phyloP scores from a whole-genome alignment of 805 yeast species.

The Maudiozyma barnettii region DNA sequence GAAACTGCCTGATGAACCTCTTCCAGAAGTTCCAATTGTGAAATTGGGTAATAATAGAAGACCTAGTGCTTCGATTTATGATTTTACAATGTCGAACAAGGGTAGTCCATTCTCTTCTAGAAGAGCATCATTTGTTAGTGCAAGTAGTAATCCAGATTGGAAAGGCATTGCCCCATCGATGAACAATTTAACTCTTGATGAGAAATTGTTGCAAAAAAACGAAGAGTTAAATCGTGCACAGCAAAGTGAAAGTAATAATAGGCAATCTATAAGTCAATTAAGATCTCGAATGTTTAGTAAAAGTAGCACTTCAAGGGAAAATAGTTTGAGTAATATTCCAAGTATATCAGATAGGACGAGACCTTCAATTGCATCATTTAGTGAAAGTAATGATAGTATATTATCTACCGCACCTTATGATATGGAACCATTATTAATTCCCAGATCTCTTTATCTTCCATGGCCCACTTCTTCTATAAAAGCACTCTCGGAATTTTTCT shows the following conservation, averaged over 20 bases:
- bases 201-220: slow-evolving; percentile 12
- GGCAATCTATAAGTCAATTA: not conserved
- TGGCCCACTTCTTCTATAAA: slow-evolving; percentile 50
- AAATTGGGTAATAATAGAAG: slow-evolving; percentile 5
- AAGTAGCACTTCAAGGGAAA: not conserved
- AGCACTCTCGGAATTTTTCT: slow-evolving; percentile 63
- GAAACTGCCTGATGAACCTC: slow-evolving; percentile 46
- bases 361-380: slow-evolving; percentile 6
- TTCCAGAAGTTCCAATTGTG: slow-evolving; percentile 22
- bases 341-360: slow-evolving; percentile 2
- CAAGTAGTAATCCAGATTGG: slow-evolving; percentile 11
- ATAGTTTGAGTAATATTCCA: not conserved
- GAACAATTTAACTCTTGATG: slow-evolving; percentile 12
- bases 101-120: slow-evolving; percentile 25
- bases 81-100: slow-evolving; percentile 6
- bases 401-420: slow-evolving; percentile 12
- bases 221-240: not conserved
- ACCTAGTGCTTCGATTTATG: slow-evolving; percentile 8
- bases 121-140: slow-evolving; percentile 9
- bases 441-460: slow-evolving; percentile 62
- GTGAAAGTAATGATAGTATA: slow-evolving; percentile 9
- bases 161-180: slow-evolving; percentile 8
- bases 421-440: slow-evolving; percentile 55
- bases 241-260: not conserved
- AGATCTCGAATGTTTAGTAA: not conserved